Base-by-base conservation (phyloP, 352 stramenopile genomes). In the Phytophthora fragariaefolia region DNA sequence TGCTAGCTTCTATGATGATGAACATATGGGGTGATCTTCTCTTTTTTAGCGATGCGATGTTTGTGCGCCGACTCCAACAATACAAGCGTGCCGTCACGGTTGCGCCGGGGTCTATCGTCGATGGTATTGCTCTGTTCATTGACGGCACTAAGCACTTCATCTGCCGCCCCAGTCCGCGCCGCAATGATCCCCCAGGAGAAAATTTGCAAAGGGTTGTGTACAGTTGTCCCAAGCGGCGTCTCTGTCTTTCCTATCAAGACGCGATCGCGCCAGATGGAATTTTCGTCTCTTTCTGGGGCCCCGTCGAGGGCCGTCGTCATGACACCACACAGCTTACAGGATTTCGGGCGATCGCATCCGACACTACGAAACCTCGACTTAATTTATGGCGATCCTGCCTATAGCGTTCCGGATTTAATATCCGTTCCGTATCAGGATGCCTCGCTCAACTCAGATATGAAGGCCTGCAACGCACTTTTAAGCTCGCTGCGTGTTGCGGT, bases 381-480 rank as follows among this genome's bases (percentile, higher is more conserved):
- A 15, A 48, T 58, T 58, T 58, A 58, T 38, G 51, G 32, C n/a
- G 51, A 48, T 34, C 30, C 50, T 34, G 50, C 50, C 8, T 57
- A 57, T 20, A 55, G 34, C 18, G 34, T 42, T 2, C 18, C 34
- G 12, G 12, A 18, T n/a, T 7, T 42, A 7, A 42, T 42, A 42
- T 42, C 34, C 13, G 34, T 42, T n/a, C 34, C 34, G 0, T 42
- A 42, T 6, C 34, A 42, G 18, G 34, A 15, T 18, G 34, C 34
- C 12, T 42, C 34, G 12, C 34, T 42, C 15, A 42, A 15, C 13
- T 1, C 34, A 15, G 34, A 42, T 17, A 42, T 18, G 34, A 42
- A 42, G 13, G 34, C 34, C 2, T 42, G 34, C 13, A 42, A 42
- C 13, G 34, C 34, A 6, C 34, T 42, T 42, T 17, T 42, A 4